These are phyloP conservation scores for Rhynchospora breviuscula DNA, from an alignment of 176 grass and related monocot species.

Conservation along the genomic window DNA sequence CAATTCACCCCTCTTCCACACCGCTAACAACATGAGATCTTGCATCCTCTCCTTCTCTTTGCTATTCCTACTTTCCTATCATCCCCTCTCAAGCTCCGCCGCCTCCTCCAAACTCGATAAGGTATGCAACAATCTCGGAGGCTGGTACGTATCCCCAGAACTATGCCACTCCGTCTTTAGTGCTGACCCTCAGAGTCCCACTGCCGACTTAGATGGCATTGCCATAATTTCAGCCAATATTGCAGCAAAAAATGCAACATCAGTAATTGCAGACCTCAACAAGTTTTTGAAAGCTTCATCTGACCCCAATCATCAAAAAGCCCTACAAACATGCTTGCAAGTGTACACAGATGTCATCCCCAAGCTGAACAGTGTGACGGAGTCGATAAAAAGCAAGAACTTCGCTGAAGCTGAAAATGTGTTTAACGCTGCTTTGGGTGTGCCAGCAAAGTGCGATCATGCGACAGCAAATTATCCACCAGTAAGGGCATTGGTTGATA, in stretches of 20 bases:
- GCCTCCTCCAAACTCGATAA: neutral
- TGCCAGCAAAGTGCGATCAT: neutral
- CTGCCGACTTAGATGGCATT: neutral
- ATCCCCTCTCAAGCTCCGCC: neutral
- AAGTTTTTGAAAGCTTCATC: neutral
- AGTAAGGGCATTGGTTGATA: neutral
- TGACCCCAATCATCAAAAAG: neutral
- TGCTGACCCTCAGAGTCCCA: neutral
- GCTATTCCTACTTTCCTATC: neutral
- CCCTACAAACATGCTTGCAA: neutral
- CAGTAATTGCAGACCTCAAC: neutral
- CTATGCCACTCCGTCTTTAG: neutral
- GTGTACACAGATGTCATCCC: slow-evolving; percentile 5
- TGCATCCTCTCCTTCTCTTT: neutral
- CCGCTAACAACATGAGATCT: neutral
- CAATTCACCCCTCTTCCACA: neutral
- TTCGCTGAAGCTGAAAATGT: neutral
- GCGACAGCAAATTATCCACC: neutral
- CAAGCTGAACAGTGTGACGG: neutral
- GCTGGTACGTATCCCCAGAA: neutral
- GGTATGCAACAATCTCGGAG: neutral
- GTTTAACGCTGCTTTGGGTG: neutral
- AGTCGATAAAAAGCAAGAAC: neutral
- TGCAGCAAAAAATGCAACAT: neutral
- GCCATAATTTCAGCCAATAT: neutral